These are phyloP conservation scores for Jamesozyma piceae DNA, from an alignment of 805 yeast species.

Conservation along the genomic window DNA sequence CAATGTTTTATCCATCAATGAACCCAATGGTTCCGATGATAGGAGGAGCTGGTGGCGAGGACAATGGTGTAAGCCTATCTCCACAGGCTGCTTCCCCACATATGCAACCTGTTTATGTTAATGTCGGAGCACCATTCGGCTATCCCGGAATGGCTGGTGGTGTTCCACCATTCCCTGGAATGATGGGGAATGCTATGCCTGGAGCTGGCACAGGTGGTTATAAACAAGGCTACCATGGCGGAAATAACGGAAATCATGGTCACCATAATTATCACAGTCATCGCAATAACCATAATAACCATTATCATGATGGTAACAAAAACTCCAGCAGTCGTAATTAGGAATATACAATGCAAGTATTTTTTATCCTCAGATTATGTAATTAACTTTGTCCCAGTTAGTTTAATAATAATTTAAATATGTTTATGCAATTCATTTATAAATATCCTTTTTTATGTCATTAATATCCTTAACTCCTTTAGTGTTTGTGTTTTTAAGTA, in stretches of 20 bases:
- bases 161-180: constrained; percentile 20
- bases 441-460: too few relatives aligned
- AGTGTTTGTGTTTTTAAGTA: too few relatives aligned
- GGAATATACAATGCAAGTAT: too few relatives aligned
- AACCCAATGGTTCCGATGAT: constrained; percentile 26
- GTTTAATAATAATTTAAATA: too few relatives aligned
- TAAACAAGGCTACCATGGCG: constrained; percentile 16
- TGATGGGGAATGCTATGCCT: constrained; percentile 12
- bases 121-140: constrained; percentile 20
- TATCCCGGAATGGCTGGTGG: constrained; percentile 17
- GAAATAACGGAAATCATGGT: constrained; percentile 12
- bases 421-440: too few relatives aligned
- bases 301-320: constrained; percentile 1
- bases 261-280: constrained; percentile 5
- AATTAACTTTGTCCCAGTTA: too few relatives aligned
- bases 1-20: constrained; percentile 28
- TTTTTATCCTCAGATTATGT: too few relatives aligned
- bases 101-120: constrained; percentile 20
- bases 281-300: constrained; percentile 1
- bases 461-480: too few relatives aligned
- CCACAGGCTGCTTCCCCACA: constrained; percentile 24
- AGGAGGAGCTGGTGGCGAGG: constrained; percentile 17
- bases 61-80: constrained; percentile 11
- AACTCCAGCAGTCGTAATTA: constrained; percentile 1
- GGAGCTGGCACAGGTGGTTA: constrained; percentile 10